phyloP scores from a whole-genome alignment of 2,329 filamentous ascomycete genomes.

The Diaporthe australafricana region DNA sequence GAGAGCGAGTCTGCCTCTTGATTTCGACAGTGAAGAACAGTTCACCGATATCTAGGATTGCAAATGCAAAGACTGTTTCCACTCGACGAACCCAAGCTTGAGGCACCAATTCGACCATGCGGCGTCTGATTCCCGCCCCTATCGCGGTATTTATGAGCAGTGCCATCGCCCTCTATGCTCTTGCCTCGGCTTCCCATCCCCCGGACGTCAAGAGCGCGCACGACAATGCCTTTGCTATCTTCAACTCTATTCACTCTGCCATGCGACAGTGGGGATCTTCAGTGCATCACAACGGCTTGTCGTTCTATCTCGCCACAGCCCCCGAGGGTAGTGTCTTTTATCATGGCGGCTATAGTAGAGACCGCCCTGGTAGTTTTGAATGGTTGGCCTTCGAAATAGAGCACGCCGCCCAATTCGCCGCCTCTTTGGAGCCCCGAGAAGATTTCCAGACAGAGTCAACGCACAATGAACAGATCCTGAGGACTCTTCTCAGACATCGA shows the following conservation, averaged over 20 bases:
- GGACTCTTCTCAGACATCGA: neutral
- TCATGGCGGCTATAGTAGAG: slow-evolving; percentile 59
- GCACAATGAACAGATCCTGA: neutral
- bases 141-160: no score
- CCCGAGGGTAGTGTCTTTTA: slow-evolving; percentile 67
- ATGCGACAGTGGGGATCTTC: slow-evolving; percentile 67
- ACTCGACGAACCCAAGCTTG: no score
- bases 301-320: slow-evolving; percentile 67
- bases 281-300: slow-evolving; percentile 73
- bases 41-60: no score
- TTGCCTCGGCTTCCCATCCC: neutral
- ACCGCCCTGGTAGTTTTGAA: slow-evolving; percentile 61
- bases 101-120: neutral
- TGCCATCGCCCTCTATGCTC: neutral
- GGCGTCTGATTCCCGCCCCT: neutral
- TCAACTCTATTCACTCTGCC: slow-evolving; percentile 36
- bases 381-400: slow-evolving; percentile 75
- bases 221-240: slow-evolving; percentile 32
- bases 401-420: slow-evolving; percentile 68
- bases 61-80: neutral
- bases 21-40: neutral
- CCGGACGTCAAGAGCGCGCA: slow-evolving; percentile 14
- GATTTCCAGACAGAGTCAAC: neutral
- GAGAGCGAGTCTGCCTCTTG: neutral
- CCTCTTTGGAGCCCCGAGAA: slow-evolving; percentile 22